Conservation (phyloP, 352 stramenopile species). For the Phytopythium aichiense region DNA sequence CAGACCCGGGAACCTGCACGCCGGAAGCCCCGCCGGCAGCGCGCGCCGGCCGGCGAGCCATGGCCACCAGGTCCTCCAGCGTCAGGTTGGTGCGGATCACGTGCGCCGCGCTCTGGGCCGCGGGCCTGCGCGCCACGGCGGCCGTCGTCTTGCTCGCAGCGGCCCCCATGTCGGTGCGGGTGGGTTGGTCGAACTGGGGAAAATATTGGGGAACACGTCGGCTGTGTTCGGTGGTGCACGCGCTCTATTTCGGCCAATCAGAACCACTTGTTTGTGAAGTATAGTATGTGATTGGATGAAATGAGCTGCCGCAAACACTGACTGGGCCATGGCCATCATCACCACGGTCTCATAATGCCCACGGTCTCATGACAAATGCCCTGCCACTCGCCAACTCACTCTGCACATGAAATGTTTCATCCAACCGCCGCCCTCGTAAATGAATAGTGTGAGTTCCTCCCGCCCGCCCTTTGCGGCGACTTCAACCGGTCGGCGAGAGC, state of each 20-base stretch:
- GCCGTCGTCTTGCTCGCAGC: conserved; percentile 21
- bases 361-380: neutral
- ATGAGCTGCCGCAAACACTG: neutral
- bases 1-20: conserved; percentile 13
- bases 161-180: conserved; percentile 20
- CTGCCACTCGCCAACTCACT: neutral
- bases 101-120: conserved; percentile 9
- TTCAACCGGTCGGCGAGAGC: too few relatives aligned
- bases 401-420: neutral
- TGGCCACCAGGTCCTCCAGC: conserved; percentile 25
- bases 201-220: neutral
- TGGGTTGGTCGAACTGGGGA: neutral
- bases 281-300: neutral
- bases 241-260: neutral
- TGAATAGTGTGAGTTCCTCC: neutral
- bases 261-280: too few relatives aligned
- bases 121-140: conserved; percentile 8
- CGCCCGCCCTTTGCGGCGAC: neutral
- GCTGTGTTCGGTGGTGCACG: neutral
- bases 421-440: neutral
- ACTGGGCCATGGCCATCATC: too few relatives aligned
- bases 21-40: conserved; percentile 1
- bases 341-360: too few relatives aligned
- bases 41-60: conserved; percentile 11
- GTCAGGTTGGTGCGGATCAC: conserved; percentile 41